These are phyloP conservation scores for Pezicula carpinea DNA, from an alignment of 2,329 filamentous ascomycete species.

Conservation along the genomic window DNA sequence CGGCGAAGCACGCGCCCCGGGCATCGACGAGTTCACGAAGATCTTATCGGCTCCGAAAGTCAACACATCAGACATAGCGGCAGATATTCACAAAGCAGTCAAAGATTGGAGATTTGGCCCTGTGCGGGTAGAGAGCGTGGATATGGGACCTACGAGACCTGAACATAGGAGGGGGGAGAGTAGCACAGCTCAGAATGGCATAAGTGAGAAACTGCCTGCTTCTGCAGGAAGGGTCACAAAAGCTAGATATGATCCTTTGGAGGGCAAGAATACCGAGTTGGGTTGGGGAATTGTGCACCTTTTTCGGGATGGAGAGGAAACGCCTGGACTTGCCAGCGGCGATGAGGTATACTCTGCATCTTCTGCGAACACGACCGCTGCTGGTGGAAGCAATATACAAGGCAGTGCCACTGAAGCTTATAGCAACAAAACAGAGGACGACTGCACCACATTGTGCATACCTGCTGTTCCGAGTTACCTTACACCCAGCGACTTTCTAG, in stretches of 20 bases:
- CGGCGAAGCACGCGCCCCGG: conserved; percentile 22
- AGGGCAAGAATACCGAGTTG: conserved; percentile 67
- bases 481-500: conserved; percentile 83
- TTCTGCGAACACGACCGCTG: not conserved
- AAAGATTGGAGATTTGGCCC: conserved; percentile 77
- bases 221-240: conserved; percentile 64
- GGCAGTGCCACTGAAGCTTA: conserved; percentile 24
- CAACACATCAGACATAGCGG: conserved; percentile 17
- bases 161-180: conserved; percentile 33
- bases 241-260: conserved; percentile 69
- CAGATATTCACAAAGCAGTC: conserved; percentile 31
- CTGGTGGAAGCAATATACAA: conserved; percentile 14
- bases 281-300: conserved; percentile 94
- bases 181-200: conserved; percentile 27
- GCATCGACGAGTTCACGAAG: conserved; percentile 21
- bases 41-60: conserved; percentile 28
- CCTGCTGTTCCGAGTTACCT: conserved; percentile 93
- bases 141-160: conserved; percentile 50
- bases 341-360: conserved; percentile 20
- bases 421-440: conserved; percentile 28
- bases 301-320: conserved; percentile 80
- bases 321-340: conserved; percentile 48
- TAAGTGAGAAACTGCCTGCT: conserved; percentile 33
- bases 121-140: conserved; percentile 77
- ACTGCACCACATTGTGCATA: conserved; percentile 87